Evolutionary conservation across 1,139 yeast genomes (phyloP).

Genomic region (Candida tetrigidarum): DNA sequence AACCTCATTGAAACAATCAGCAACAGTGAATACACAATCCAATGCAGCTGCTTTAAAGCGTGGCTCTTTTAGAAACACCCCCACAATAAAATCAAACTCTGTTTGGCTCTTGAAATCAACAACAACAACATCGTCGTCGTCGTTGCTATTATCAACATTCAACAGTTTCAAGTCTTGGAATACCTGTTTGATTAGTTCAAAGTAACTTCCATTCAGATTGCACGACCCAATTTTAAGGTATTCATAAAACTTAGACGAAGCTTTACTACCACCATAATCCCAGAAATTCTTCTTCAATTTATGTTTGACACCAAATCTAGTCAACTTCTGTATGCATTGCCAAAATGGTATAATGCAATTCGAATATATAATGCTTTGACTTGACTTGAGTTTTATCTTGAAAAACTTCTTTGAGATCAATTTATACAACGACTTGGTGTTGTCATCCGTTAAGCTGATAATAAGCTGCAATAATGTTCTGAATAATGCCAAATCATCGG

Average conservation of each 20-base stretch:
- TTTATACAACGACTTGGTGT: conserved; percentile 7
- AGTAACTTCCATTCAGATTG: conserved; percentile 55
- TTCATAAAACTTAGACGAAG: conserved; percentile 42
- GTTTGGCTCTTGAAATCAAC: conserved; percentile 14
- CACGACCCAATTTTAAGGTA: conserved; percentile 58
- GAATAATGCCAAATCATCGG: conserved; percentile 49
- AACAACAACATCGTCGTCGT: too few relatives aligned
- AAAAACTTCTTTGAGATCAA: conserved; percentile 34
- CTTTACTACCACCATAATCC: conserved; percentile 50
- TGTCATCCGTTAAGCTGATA: conserved; percentile 16
- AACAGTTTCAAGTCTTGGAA: conserved; percentile 6
- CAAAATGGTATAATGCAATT: conserved; percentile 52
- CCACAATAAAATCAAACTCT: conserved; percentile 10
- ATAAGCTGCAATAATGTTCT: conserved; percentile 46
- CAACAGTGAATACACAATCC: conserved; percentile 9
- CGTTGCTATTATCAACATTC: too few relatives aligned
- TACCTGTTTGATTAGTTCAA: conserved; percentile 19
- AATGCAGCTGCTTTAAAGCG: conserved; percentile 14
- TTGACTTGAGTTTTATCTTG: conserved; percentile 49
- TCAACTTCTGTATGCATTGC: conserved; percentile 47
- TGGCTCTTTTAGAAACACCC: conserved; percentile 13
- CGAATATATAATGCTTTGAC: conserved; percentile 40
- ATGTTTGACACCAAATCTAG: conserved; percentile 34
- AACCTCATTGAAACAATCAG: conserved; percentile 10
- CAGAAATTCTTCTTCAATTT: conserved; percentile 52